phyloP scores from a whole-genome alignment of 306 rosid genomes.

The Arachis stenosperma region DNA sequence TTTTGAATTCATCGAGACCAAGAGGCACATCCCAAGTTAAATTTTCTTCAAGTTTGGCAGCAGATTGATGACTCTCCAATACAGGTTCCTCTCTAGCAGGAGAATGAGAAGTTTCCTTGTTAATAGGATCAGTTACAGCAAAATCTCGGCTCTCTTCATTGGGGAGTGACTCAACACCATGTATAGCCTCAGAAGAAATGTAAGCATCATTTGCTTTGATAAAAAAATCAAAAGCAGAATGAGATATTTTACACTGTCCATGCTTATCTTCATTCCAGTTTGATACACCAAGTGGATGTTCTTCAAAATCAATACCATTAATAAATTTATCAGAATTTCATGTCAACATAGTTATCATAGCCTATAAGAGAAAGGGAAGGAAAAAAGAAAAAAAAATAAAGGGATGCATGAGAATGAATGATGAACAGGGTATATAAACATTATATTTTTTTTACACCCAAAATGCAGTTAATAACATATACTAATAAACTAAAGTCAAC shows the following conservation, averaged over 20 bases:
- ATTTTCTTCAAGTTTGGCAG: slow-evolving; percentile 55
- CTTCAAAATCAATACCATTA: slow-evolving; percentile 19
- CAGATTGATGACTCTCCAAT: slow-evolving; percentile 44
- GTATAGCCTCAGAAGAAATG: slow-evolving; percentile 40
- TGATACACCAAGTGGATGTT: slow-evolving; percentile 48
- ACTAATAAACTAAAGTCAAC: neutral
- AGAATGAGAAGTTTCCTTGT: slow-evolving; percentile 30
- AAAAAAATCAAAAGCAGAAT: slow-evolving; percentile 30
- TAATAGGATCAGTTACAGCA: slow-evolving; percentile 37
- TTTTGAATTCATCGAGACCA: slow-evolving; percentile 96
- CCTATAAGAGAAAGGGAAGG: no score
- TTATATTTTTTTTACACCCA: neutral
- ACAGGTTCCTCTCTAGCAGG: slow-evolving; percentile 44
- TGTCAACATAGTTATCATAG: neutral
- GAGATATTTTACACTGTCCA: slow-evolving; percentile 44
- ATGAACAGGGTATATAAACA: no score
- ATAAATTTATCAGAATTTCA: slow-evolving; percentile 6
- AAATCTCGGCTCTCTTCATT: slow-evolving; percentile 38
- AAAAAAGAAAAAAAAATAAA: no score
- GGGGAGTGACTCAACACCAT: slow-evolving; percentile 39
- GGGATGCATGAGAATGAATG: no score
- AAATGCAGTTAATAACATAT: neutral
- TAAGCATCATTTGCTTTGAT: slow-evolving; percentile 32
- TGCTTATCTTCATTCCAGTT: slow-evolving; percentile 59
- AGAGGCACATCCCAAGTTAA: slow-evolving; percentile 63